phyloP scores from a whole-genome alignment of 345 rosid genomes.

The thale cress (Arabidopsis thaliana) region DNA sequence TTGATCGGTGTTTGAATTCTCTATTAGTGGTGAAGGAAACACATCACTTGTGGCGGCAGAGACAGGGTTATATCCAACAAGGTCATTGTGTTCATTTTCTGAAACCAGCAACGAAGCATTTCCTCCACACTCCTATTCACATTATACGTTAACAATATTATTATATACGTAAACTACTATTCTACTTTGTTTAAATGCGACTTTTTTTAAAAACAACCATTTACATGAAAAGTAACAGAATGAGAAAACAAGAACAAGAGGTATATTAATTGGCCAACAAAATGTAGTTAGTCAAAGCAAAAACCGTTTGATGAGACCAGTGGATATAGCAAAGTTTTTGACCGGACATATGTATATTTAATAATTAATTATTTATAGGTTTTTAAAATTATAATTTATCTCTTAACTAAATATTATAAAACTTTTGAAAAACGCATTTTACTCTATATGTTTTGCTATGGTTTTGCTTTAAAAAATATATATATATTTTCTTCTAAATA shows the following conservation, averaged over 20 bases:
- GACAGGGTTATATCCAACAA: not conserved
- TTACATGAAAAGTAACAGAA: not conserved
- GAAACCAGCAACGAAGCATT: constrained; percentile 24
- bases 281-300: not conserved
- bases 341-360: too few relatives aligned
- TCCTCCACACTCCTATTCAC: not conserved
- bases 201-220: not conserved
- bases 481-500: too few relatives aligned
- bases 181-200: not conserved
- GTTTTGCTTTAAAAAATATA: too few relatives aligned
- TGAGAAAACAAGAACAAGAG: not conserved
- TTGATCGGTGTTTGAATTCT: constrained; percentile 6
- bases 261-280: not conserved
- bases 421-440: too few relatives aligned
- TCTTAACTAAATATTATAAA: too few relatives aligned
- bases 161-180: not conserved
- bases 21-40: not conserved
- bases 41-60: constrained; percentile 17
- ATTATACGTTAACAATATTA: not conserved
- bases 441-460: too few relatives aligned
- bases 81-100: constrained; percentile 11
- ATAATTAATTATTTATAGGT: too few relatives aligned
- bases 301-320: not conserved
- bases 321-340: too few relatives aligned
- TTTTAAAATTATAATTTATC: too few relatives aligned